phyloP scores from a whole-genome alignment of 208 protist genomes.

The Trichomonas gallinae region DNA sequence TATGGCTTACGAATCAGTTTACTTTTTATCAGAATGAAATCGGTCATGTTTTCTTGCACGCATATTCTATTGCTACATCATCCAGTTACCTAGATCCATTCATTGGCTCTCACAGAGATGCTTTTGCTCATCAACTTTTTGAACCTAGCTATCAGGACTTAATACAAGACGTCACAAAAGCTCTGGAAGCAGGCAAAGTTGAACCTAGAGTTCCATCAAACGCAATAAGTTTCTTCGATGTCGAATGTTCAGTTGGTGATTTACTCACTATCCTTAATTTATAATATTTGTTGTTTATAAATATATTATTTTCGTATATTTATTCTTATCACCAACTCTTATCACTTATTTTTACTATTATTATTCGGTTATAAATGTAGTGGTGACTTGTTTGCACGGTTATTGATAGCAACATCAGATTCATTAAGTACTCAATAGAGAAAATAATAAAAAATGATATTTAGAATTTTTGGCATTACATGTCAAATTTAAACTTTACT shows the following conservation, averaged over 20 bases:
- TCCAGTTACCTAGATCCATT: neutral
- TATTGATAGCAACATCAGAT: too few relatives aligned
- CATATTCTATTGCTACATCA: neutral
- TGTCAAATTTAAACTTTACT: too few relatives aligned
- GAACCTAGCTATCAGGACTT: neutral
- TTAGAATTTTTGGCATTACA: too few relatives aligned
- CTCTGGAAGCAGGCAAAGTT: neutral
- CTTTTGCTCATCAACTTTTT: neutral
- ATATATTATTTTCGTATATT: neutral
- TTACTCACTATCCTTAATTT: neutral
- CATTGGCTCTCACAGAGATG: neutral
- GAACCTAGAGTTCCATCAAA: neutral
- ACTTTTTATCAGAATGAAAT: neutral
- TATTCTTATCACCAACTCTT: too few relatives aligned
- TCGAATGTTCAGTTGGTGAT: neutral
- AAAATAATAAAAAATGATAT: too few relatives aligned
- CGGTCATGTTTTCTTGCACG: neutral
- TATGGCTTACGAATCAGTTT: neutral
- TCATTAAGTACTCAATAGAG: too few relatives aligned
- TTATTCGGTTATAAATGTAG: too few relatives aligned
- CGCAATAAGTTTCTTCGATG: neutral
- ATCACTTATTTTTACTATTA: too few relatives aligned
- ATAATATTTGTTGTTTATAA: neutral
- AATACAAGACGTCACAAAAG: neutral
- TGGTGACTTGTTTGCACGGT: too few relatives aligned